Percentiles rank a stretch among this genome's conserved stretches.
These are phyloP conservation scores for Mortierella sp. DNA, from an alignment of 371 early-diverging fungal species.

Conservation along the genomic window DNA sequence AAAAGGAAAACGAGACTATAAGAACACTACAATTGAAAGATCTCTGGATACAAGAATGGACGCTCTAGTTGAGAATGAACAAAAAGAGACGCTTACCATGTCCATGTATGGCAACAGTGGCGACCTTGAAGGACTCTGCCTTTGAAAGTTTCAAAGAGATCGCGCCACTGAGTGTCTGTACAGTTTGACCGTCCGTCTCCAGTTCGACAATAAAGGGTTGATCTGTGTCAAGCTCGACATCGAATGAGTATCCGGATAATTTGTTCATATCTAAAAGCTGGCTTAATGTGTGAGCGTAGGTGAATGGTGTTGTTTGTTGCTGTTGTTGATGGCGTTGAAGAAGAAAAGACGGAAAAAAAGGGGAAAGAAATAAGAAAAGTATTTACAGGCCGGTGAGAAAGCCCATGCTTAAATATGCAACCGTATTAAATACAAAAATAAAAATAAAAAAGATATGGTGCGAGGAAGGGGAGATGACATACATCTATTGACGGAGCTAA, in stretches of 20 bases:
- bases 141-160: constrained; percentile 34
- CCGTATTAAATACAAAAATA: background rate
- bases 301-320: background rate
- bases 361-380: background rate
- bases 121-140: constrained; percentile 44
- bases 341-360: background rate
- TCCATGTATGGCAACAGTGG: constrained; percentile 48
- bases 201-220: constrained; percentile 53
- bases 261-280: background rate
- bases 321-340: too few species aligned
- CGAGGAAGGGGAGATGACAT: background rate
- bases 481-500: constrained; percentile 3
- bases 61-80: too few species aligned
- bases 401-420: constrained; percentile 11
- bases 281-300: background rate
- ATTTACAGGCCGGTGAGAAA: background rate
- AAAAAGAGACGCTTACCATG: constrained; percentile 24
- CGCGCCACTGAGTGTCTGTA: constrained; percentile 42
- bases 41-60: background rate
- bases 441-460: background rate
- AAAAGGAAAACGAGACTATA: background rate
- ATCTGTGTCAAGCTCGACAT: constrained; percentile 53
- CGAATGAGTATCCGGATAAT: constrained; percentile 33
- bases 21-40: background rate
- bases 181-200: constrained; percentile 19